These are phyloP conservation scores for Chaetomium cochliodes DNA, from an alignment of 495 filamentous ascomycete genomes.

Conservation along the genomic window DNA sequence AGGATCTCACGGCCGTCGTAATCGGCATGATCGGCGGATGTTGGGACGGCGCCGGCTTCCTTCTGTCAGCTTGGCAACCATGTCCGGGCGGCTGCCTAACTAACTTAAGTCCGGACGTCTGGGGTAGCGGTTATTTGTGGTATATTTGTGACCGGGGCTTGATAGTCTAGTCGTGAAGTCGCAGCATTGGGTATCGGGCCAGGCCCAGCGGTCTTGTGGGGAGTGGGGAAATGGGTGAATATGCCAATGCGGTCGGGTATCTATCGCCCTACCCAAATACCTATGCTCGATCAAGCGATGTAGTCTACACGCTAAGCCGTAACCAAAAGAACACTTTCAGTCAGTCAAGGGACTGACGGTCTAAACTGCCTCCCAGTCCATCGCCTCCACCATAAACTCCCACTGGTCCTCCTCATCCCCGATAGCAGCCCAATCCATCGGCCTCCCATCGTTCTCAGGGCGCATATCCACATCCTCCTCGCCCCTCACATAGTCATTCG, in stretches of 20 bases:
- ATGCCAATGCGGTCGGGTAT: too few species aligned
- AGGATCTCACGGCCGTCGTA: neutral
- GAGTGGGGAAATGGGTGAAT: too few species aligned
- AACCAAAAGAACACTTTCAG: neutral
- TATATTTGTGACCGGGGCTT: neutral
- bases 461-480: conserved; percentile 17
- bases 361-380: conserved; percentile 64
- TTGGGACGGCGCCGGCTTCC: neutral
- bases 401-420: conserved; percentile 45
- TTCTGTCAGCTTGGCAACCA: neutral
- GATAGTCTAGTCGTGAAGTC: neutral
- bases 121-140: too few species aligned
- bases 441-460: neutral
- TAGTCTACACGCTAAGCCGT: neutral
- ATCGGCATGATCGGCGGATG: neutral
- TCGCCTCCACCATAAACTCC: conserved; percentile 64
- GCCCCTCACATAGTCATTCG: conserved; percentile 30
- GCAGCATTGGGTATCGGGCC: too few species aligned
- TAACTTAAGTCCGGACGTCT: too few species aligned
- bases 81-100: too few species aligned
- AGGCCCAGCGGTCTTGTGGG: too few species aligned
- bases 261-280: too few species aligned
- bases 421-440: conserved; percentile 29
- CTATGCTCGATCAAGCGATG: neutral
- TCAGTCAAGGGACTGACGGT: neutral